Base-by-base conservation (phyloP, 176 grass and related monocot species). In the Aegilops umbellulata region DNA sequence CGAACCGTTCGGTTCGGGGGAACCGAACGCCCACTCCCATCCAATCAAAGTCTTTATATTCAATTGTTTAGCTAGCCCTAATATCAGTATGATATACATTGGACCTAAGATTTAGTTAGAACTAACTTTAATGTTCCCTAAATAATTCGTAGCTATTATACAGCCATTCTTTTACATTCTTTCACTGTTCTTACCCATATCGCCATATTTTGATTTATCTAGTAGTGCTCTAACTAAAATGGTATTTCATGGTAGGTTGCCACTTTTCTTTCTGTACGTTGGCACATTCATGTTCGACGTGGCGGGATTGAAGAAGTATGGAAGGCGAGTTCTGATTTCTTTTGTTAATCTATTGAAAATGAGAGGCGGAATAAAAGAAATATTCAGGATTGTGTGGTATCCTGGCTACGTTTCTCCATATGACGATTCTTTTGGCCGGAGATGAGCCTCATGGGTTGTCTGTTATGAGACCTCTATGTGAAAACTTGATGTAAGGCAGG, bases 271-370 rank as follows among this genome's bases (percentile, higher is more conserved):
- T 72, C 5, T 72, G 36, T 44, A 72, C 36, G 22, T 72, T 72
- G 36, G 69, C 24, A 10, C 69, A 15, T 72, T 72, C 69, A 72
- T 25, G 69, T 72, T 72, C 14, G 69, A 72, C 6, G 36, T 72
- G 36, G 69, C 12, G 22, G 69, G 69, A 72, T 25, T 72, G 69
- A 72, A 72, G 69, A 72, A 72, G 36, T 72, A 72, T 44, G 69
- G 69, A 38, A 72, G 69, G 5, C 69, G 69, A 22, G 23, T 42
- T 72, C 36, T 72, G 36, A 72, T 72, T 22, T 41, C 38, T 7
- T 72, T 72, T 25, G 36, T 72, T 72, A 42, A 72, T 23, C n/a
- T 42, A 24, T 35, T 72, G 69, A 72, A 72, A 42, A 72, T 7
- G 69, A 72, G 69, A 72, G 69, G 69, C 0, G 69, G 69, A 72